Percentiles rank a stretch among this genome's conserved stretches.
Evolutionary conservation across 176 grass and related monocot genomes (phyloP).

Genomic region (Oryza glumipatula): DNA sequence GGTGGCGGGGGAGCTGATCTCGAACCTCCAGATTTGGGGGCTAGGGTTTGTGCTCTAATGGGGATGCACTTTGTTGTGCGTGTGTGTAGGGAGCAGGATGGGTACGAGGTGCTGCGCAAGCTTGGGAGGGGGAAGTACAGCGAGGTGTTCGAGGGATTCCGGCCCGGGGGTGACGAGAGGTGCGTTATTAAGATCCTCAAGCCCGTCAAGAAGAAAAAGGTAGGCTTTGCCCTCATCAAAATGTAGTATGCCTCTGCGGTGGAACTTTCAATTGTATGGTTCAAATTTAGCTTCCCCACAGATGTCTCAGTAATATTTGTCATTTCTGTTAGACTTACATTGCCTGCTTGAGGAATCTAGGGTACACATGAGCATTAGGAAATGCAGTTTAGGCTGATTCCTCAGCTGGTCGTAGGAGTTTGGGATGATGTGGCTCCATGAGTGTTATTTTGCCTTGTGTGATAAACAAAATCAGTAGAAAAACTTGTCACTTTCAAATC

Average conservation of each 20-base stretch:
- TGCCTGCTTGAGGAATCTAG: background rate
- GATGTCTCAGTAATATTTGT: background rate
- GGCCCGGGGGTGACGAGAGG: constrained; percentile 59
- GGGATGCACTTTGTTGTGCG: background rate
- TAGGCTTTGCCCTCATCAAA: constrained; percentile 15
- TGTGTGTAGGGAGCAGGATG: constrained; percentile 72
- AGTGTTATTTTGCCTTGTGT: background rate
- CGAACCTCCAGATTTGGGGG: constrained; percentile 1
- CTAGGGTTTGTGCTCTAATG: constrained; percentile 25
- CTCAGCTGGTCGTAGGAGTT: background rate
- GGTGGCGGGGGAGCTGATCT: background rate
- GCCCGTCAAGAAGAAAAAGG: constrained; percentile 98
- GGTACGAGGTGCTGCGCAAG: constrained; percentile 84
- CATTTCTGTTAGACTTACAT: background rate
- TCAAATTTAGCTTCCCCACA: background rate
- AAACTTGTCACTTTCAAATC: background rate
- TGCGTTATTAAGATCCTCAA: constrained; percentile 97
- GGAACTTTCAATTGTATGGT: constrained; percentile 11
- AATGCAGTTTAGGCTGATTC: background rate
- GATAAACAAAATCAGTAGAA: constrained; percentile 8
- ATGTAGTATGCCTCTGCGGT: background rate
- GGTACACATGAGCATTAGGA: background rate
- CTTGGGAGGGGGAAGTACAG: constrained; percentile 95
- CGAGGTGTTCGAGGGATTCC: constrained; percentile 87
- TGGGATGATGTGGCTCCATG: constrained; percentile 8